Base-by-base conservation (phyloP, 495 filamentous ascomycete species). In the Aspergillus nanangensis region DNA sequence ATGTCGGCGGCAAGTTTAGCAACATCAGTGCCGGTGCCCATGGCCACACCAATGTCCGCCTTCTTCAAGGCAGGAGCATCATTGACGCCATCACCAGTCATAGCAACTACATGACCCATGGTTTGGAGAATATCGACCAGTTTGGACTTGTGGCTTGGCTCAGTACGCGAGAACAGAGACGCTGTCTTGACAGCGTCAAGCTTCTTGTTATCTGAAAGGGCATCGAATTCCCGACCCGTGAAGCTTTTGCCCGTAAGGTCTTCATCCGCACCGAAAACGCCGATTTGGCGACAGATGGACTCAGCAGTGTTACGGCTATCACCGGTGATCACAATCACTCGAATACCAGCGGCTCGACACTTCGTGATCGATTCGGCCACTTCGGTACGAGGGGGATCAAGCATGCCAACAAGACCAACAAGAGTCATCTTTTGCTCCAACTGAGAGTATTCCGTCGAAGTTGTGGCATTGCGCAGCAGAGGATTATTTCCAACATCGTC, bases 1-100 rank as follows among this genome's bases (percentile, higher is more conserved):
- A 99, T 99, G 63, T 99, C 94, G 20, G 94, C 87, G 13, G 94
- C 94, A 41, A 99, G 75, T 71, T 93, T 96, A 33, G 94, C 89
- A 5, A 99, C 94, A 58, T 99, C 94, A 9, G 94, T 99, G 51
- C 94, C 94, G 23, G 90, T 92, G 41, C 94, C 94, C 94, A 99
- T 99, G 18, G 94, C 94, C 25, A 99, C 91, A 58, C 94, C 94
- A 69, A 99, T 99, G 61, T 99, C 94, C 4, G 93, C 84, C 69
- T 96, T 96, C 79, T 99, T 99, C 56, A 99, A 77, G 14, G 94
- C 94, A 32, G 94, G 94, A 1, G 94, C 94, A 71, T 99, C 94
- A 60, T 99, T 99, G 66, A 99, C 94, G 62, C 94, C 94, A 63
- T 99, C 94, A 55, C 94, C 94, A 48, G 94, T 99, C 94, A 99